These are phyloP conservation scores for Nepenthes mirabilis DNA, from an alignment of 148 eudicot species.

Conservation along the genomic window DNA sequence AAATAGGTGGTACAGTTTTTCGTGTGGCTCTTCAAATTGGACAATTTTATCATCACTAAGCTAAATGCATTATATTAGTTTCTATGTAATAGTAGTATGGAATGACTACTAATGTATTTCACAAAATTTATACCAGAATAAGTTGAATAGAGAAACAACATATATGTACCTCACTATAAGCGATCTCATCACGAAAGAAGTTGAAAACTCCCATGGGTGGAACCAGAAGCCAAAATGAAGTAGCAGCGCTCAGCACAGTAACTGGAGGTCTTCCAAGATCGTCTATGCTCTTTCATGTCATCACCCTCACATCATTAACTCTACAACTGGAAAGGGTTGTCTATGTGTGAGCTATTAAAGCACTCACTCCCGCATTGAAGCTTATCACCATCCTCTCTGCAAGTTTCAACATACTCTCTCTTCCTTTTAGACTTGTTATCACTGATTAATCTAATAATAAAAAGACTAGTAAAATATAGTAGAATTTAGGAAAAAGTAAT, in stretches of 20 bases:
- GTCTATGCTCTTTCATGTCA: slow-evolving; percentile 26
- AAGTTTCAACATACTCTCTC: slow-evolving; percentile 30
- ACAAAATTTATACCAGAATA: no score
- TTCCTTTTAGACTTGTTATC: slow-evolving; percentile 18
- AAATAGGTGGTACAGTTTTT: no score
- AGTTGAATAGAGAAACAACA: no score
- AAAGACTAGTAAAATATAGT: neutral
- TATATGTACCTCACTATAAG: slow-evolving; percentile 7
- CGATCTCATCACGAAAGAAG: slow-evolving; percentile 21
- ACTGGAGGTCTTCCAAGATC: slow-evolving; percentile 31
- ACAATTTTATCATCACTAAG: no score
- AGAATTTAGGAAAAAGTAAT: neutral
- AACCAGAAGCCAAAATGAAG: slow-evolving; percentile 40
- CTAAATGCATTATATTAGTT: no score
- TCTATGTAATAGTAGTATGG: no score
- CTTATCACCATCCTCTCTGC: slow-evolving; percentile 39
- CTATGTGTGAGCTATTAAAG: slow-evolving; percentile 24
- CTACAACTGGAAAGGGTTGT: slow-evolving; percentile 19
- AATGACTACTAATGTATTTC: no score
- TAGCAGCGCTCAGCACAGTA: slow-evolving; percentile 24
- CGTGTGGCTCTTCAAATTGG: no score
- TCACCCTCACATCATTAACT: slow-evolving; percentile 25
- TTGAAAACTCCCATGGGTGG: slow-evolving; percentile 30
- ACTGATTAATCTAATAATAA: neutral
- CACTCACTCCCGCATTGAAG: slow-evolving; percentile 25